phyloP scores from a whole-genome alignment of 2,329 filamentous ascomycete genomes.

The Cladosporium sp. region DNA sequence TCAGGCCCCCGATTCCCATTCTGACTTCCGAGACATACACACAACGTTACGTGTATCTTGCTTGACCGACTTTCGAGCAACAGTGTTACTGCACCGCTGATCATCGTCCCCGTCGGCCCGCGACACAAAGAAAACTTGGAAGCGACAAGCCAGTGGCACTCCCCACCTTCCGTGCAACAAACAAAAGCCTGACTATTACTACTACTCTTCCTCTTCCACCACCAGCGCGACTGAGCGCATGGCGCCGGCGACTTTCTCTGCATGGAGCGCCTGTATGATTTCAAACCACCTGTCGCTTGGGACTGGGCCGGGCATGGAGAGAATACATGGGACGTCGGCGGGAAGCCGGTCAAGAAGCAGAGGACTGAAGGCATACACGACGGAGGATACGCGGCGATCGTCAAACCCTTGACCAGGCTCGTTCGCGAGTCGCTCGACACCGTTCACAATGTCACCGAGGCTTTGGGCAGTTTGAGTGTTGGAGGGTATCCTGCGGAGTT shows the following conservation, averaged over 20 bases:
- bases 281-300: slow-evolving; percentile 11
- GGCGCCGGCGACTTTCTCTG: slow-evolving; percentile 7
- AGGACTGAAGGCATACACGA: slow-evolving; percentile 10
- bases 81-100: too few relatives aligned
- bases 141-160: too few relatives aligned
- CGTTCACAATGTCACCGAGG: slow-evolving; percentile 11
- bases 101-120: too few relatives aligned
- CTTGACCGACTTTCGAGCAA: too few relatives aligned
- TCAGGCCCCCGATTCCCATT: neutral
- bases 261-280: slow-evolving; percentile 16
- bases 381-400: slow-evolving; percentile 14
- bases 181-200: neutral
- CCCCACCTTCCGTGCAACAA: too few relatives aligned
- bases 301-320: neutral
- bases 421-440: slow-evolving; percentile 17
- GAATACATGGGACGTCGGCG: slow-evolving; percentile 7
- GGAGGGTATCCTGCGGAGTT: slow-evolving; percentile 3
- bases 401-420: slow-evolving; percentile 15
- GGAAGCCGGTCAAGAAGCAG: slow-evolving; percentile 13
- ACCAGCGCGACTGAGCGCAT: slow-evolving; percentile 6
- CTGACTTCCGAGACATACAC: neutral
- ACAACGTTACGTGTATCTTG: too few relatives aligned
- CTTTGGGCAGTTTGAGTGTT: neutral
- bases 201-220: neutral
- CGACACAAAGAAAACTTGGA: slow-evolving; percentile 1